Conservation (phyloP, 1,284 basidiomycete genomes). For the Exobasidium rhododendri region DNA sequence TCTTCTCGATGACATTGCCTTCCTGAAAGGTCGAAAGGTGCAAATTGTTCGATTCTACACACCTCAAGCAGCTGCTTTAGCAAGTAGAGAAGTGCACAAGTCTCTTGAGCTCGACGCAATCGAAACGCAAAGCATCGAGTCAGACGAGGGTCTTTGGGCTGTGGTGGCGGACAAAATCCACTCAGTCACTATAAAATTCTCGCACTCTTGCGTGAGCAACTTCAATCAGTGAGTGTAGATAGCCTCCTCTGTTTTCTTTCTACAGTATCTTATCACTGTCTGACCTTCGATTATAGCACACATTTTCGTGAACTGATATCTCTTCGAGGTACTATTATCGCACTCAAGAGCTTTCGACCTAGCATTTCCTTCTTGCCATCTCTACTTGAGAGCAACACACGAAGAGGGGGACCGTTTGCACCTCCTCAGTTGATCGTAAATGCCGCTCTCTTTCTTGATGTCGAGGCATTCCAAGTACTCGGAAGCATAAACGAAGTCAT, state of each 20-base stretch:
- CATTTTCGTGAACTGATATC: slow-evolving; percentile 6
- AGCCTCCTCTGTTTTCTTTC: neutral
- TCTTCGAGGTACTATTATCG: neutral
- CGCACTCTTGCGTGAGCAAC: neutral
- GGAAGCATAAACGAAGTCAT: slow-evolving; percentile 7
- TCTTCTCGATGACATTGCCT: neutral
- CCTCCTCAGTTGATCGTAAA: neutral
- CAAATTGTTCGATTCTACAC: slow-evolving; percentile 11
- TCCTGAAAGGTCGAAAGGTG: slow-evolving; percentile 7
- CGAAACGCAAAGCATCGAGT: neutral
- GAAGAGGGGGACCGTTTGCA: slow-evolving; percentile 1
- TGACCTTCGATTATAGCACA: neutral
- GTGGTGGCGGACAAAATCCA: slow-evolving; percentile 1
- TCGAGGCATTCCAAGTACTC: neutral
- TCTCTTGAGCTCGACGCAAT: neutral
- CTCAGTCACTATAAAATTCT: neutral
- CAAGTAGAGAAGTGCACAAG: neutral
- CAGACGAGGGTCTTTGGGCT: neutral
- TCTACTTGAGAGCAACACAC: neutral
- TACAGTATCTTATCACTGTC: no score
- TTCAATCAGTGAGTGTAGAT: slow-evolving; percentile 5
- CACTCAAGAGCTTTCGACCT: neutral
- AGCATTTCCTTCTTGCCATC: neutral
- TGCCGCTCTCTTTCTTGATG: neutral
- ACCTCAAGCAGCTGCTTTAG: neutral